Evolutionary conservation across 1,284 basidiomycete genomes (phyloP), one percentile per base, ranked within the genome.

Genomic region (Tilletia setariae): DNA sequence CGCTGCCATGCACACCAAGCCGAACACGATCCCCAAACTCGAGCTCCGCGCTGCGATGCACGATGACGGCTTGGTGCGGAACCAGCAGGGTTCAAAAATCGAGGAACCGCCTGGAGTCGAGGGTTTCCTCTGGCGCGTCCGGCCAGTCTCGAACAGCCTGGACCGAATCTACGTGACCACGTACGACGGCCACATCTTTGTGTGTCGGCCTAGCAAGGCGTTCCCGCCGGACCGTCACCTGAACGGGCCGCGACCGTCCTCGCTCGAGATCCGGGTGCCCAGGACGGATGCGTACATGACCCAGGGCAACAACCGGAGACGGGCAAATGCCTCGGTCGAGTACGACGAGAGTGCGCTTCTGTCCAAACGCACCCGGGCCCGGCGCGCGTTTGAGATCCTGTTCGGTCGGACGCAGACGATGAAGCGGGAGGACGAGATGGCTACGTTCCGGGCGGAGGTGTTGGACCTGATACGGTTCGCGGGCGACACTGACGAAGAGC

Each of bases 21-120:
- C 69, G 23, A 63, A 62, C 44, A 84, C 83, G 64, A 84, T 86
- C 11, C 86, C 88, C 7, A 85, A 87, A 30, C 85, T 94, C 15
- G 92, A 94, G 80, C 84, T 93, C 63, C 87, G 91, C 2, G 79
- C 90, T 1, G 88, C 87, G 23, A 86, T 87, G 63, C 92, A 94
- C 81, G 85, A 85, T 40, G 87, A 88, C 0, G 86, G 85, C 2
- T 84, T 85, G 56, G 78, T 91, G 28, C 85, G 85, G 70, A 81
- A 87, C 19, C 86, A 86, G 68, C 85, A 87, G 70, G 89, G 88
- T 61, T 86, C 83, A 19, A 84, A 83, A 51, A 76, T 91, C 15
- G 82, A 86, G 21, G 90, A 93, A 78, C 92, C 92, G 1, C 87
- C 88, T 0, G 86, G 87, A 0, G 84, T 93, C 59, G 92, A 94